Evolutionary conservation across 1,139 yeast genomes (phyloP).

Genomic region (Lodderomyces pseudojiufengensis): DNA sequence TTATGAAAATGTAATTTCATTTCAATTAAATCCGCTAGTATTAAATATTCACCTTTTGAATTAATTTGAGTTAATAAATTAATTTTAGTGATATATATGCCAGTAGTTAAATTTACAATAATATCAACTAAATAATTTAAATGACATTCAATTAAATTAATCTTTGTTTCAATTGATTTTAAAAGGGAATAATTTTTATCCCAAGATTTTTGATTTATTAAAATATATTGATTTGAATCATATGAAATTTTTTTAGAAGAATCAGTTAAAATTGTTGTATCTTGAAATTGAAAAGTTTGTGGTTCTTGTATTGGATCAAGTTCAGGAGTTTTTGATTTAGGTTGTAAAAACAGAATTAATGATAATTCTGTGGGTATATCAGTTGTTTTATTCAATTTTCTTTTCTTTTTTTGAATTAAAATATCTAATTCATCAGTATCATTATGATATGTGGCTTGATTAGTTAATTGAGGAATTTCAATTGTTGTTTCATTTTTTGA

Average conservation of each 20-base stretch:
- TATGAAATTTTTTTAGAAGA: conserved; percentile 1
- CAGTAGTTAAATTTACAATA: conserved; percentile 10
- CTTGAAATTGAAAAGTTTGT: background rate
- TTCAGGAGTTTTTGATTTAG: conserved; percentile 1
- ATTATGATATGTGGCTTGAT: conserved; percentile 11
- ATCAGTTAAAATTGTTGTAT: background rate
- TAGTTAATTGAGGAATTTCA: conserved; percentile 3
- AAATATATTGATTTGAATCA: conserved; percentile 6
- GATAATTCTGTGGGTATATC: conserved; percentile 10
- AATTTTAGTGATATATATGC: conserved; percentile 7
- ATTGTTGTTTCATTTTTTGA: too few relatives aligned
- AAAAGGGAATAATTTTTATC: conserved; percentile 6
- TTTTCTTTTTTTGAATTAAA: conserved; percentile 5
- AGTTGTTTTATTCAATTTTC: conserved; percentile 3
- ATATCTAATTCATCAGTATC: conserved; percentile 10
- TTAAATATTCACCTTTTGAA: conserved; percentile 5
- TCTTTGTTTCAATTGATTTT: background rate
- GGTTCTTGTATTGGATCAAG: background rate
- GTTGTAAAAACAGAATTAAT: conserved; percentile 8
- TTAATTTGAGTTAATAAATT: conserved; percentile 10
- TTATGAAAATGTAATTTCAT: conserved; percentile 7
- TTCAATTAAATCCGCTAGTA: conserved; percentile 5
- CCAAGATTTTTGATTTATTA: conserved; percentile 10
- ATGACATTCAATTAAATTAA: conserved; percentile 8
- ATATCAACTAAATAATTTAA: conserved; percentile 9